These are phyloP conservation scores for Fraxinus pennsylvanica DNA, from an alignment of 257 asterid genomes.

Conservation along the genomic window DNA sequence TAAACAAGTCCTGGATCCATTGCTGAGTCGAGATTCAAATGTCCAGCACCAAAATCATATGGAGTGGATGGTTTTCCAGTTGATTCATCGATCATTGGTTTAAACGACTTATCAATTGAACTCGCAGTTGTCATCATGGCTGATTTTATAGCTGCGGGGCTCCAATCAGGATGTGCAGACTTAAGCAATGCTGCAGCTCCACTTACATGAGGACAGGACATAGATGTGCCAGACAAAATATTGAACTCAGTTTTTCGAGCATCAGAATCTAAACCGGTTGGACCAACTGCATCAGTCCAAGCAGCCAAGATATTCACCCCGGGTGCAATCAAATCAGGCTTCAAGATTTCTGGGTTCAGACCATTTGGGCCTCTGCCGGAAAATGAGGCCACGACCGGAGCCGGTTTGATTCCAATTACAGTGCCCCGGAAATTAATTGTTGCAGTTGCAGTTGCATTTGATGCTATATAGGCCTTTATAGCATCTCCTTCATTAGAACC, in stretches of 20 bases:
- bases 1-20: constrained; percentile 94
- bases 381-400: constrained; percentile 94
- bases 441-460: constrained; percentile 54
- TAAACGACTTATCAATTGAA: constrained; percentile 46
- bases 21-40: constrained; percentile 75
- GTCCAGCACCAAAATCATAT: constrained; percentile 88
- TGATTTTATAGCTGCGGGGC: constrained; percentile 84
- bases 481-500: constrained; percentile 80
- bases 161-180: constrained; percentile 98
- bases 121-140: constrained; percentile 97
- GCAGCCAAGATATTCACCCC: constrained; percentile 94
- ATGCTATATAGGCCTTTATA: constrained; percentile 56
- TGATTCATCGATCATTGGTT: constrained; percentile 69
- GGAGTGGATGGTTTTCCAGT: constrained; percentile 74
- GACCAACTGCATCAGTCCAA: constrained; percentile 93
- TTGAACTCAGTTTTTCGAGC: constrained; percentile 76
- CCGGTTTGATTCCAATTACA: constrained; percentile 76
- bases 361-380: constrained; percentile 92
- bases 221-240: constrained; percentile 91
- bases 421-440: constrained; percentile 75
- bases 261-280: constrained; percentile 79
- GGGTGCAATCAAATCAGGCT: constrained; percentile 90
- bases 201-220: constrained; percentile 97
- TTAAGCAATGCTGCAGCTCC: constrained; percentile 96
- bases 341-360: constrained; percentile 79